Base-by-base conservation (phyloP, 192 early-diverging fungal species). In the Paraglomus occultum region DNA sequence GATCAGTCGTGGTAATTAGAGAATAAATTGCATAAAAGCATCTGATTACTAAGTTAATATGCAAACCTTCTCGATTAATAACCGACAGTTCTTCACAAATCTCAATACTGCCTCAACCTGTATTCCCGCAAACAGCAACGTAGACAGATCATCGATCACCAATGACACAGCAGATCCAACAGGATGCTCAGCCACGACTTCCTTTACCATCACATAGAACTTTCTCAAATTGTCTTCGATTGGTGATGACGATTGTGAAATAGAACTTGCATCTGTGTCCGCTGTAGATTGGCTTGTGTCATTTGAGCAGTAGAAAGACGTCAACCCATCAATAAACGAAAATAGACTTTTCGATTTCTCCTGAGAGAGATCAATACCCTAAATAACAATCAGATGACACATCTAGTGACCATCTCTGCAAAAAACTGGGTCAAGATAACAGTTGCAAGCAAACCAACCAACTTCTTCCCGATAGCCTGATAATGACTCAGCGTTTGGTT, bases 401-500 rank as follows among this genome's bases (percentile, higher is more conserved):
- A 59, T 48, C 2, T 14, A n/a, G 14, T 4, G 18, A 51, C 20
- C 39, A 46, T 31, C 51, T 64, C 4, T 55, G 8, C 22, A 47
- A 44, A n/a, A 51, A 20, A 43, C 54, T 20, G 10, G 43, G 23
- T 54, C 31, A 40, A 15, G 22, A 2, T 15, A 17, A 67, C 9
- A 17, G 11, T 9, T 14, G 43, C 6, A 11, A 5, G 12, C 57
- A n/a, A 14, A 55, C 69, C 64, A 82, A 82, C 87, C 64, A 88
- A 73, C 61, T 88, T 88, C 39, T 80, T 73, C 45, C 82, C 80
- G 45, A 88, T 78, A 38, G 81, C 73, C 43, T 77, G 75, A 70
- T 88, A 88, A 67, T 88, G 87, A 14, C 81, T 82, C 22, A 85
- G 77, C 64, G 81, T 85, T 45, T 86, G 83, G 10, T 82, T 74